These are phyloP conservation scores for Xerocomus cyaneibrunnescens DNA, from an alignment of 1,284 basidiomycete species.

Conservation along the genomic window DNA sequence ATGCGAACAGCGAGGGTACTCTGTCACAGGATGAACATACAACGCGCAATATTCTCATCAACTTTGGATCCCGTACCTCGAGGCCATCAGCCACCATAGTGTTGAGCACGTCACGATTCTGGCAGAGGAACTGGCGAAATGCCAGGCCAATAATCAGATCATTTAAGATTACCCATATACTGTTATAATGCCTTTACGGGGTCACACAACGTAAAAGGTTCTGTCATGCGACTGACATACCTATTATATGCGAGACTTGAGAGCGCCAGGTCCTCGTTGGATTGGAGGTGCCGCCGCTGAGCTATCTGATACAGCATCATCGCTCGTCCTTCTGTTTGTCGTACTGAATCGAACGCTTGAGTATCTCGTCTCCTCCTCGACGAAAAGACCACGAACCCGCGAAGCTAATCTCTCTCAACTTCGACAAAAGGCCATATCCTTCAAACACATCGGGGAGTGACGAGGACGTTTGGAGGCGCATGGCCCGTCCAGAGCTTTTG, in stretches of 20 bases:
- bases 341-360: constrained; percentile 33
- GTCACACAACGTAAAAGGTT: background rate
- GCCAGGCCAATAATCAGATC: constrained; percentile 83
- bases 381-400: constrained; percentile 18
- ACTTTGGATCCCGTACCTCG: constrained; percentile 38
- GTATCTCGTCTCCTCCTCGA: background rate
- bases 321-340: constrained; percentile 50
- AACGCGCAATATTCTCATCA: background rate
- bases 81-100: constrained; percentile 39
- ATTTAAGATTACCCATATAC: constrained; percentile 88
- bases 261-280: constrained; percentile 9
- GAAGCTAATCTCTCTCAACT: constrained; percentile 26
- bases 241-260: constrained; percentile 55
- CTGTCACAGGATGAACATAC: constrained; percentile 28
- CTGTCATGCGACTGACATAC: constrained; percentile 38
- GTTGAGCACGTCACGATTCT: constrained; percentile 53
- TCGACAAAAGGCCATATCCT: constrained; percentile 4
- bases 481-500: background rate
- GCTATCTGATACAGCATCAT: constrained; percentile 45
- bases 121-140: constrained; percentile 64
- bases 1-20: constrained; percentile 48
- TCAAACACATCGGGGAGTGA: background rate
- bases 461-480: background rate
- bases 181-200: constrained; percentile 78
- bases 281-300: constrained; percentile 33